Percentiles rank a stretch among this genome's conserved stretches.
Conservation (phyloP, 2,329 filamentous ascomycete species). For the Blumeria hordei region DNA sequence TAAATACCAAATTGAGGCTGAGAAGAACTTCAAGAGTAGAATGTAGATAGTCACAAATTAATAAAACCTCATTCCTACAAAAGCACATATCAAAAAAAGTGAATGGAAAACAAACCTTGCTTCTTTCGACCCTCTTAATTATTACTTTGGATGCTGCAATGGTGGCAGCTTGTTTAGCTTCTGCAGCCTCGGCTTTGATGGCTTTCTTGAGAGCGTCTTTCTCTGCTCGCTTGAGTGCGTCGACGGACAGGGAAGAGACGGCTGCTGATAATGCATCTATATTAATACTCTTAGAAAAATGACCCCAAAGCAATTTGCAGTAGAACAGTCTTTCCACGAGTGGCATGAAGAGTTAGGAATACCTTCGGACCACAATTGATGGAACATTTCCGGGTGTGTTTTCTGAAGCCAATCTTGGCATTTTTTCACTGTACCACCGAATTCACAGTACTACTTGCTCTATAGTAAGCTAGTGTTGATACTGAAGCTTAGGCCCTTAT, state of each 20-base stretch:
- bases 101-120: slow-evolving; percentile 29
- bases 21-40: too few species aligned
- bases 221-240: slow-evolving; percentile 79
- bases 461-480: neutral
- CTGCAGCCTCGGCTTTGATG: slow-evolving; percentile 71
- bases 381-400: slow-evolving; percentile 49
- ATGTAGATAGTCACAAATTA: too few species aligned
- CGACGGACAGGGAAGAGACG: slow-evolving; percentile 64
- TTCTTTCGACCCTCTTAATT: slow-evolving; percentile 93
- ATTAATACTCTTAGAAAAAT: neutral
- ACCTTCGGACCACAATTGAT: slow-evolving; percentile 70
- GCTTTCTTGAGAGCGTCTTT: slow-evolving; percentile 96
- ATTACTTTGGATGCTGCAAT: slow-evolving; percentile 61
- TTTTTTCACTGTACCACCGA: slow-evolving; percentile 87
- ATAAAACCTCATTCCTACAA: too few species aligned
- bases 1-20: too few species aligned
- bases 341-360: slow-evolving; percentile 10
- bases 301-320: neutral
- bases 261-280: slow-evolving; percentile 61
- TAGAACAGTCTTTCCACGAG: neutral
- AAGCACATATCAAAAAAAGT: too few species aligned
- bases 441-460: slow-evolving; percentile 73
- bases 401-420: slow-evolving; percentile 87
- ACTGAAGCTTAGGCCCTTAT: slow-evolving; percentile 6
- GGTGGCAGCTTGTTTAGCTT: slow-evolving; percentile 54